Base-by-base conservation (phyloP, 2,329 filamentous ascomycete species). In the Fusarium sp. region DNA sequence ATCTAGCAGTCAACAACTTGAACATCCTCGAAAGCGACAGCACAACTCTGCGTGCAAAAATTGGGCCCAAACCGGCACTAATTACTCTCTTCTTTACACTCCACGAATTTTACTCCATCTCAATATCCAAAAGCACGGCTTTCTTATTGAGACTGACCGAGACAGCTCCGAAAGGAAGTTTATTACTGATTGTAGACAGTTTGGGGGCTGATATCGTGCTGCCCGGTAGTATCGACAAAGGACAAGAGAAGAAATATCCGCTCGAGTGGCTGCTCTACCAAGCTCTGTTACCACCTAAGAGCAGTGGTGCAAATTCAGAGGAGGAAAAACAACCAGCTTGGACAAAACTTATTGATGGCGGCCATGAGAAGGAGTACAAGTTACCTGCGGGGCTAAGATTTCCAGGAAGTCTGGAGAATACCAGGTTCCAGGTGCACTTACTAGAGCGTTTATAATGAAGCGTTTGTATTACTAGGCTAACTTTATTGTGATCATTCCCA, bases 361-460 rank as follows among this genome's bases (percentile, higher is more conserved):
- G 53, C 1, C 45, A 67, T 60, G 64, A 67, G 12, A 67, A 67
- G 45, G 64, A 67, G 39, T 67, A 53, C 4, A 67, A 53, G 53
- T 41, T 67, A 3, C 61, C 64, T 22, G 0, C 45, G 5, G 51
- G 16, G 3, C 15, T 67, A 0, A 60, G 53, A 36, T 67, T 18
- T 26, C 64, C 64, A 3, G 64, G 64, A 41, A 60, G 64, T n/a
- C 3, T 67, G 12, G 64, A 67, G 30, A 67, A 67, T 41, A 67
- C 30, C 7, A 59, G 33, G 13, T 15, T 67, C 5, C 64, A 67
- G 15, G 62, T 67, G 6, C 64, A 67, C 1, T 10, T 67, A 1
- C 8, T 67, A 2, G 45, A 66, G 33, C 64, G 53, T 1, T n/a
- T 65, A 39, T 66, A n/a, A 16, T 7, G 2, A 15, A 57, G 6